Conservation (phyloP, 192 early-diverging fungal species). For the Linnemannia schmuckeri region DNA sequence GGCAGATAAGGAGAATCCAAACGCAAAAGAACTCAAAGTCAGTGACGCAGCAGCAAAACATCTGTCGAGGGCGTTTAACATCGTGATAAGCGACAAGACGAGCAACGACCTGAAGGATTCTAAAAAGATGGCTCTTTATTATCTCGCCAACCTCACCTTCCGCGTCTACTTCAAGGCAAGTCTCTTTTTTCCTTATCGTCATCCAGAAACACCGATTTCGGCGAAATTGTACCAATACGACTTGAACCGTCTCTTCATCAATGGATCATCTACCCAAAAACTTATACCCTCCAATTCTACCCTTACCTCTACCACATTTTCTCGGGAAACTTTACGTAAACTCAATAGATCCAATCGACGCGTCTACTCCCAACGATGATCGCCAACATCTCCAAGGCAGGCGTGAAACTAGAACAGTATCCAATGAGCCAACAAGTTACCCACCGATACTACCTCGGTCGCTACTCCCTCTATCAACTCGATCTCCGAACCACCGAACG, state of each 20-base stretch:
- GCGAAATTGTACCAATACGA: background rate
- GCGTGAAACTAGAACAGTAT: slow-evolving; percentile 43
- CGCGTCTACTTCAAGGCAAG: slow-evolving; percentile 64
- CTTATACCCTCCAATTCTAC: background rate
- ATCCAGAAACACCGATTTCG: background rate
- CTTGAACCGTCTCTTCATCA: background rate
- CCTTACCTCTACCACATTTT: background rate
- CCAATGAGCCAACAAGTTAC: slow-evolving; percentile 65
- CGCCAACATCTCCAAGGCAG: slow-evolving; percentile 52
- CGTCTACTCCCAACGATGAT: slow-evolving; percentile 62
- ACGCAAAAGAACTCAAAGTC: slow-evolving; percentile 35
- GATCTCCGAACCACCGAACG: slow-evolving; percentile 54
- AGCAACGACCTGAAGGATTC: slow-evolving; percentile 38
- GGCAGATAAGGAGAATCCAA: slow-evolving; percentile 27
- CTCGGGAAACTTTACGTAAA: background rate
- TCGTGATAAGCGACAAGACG: slow-evolving; percentile 58
- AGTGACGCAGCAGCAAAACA: slow-evolving; percentile 50
- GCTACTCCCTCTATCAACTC: slow-evolving; percentile 59
- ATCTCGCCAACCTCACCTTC: slow-evolving; percentile 62
- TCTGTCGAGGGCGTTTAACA: slow-evolving; percentile 59
- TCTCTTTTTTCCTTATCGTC: background rate
- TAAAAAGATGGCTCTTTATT: slow-evolving; percentile 57
- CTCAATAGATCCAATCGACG: slow-evolving; percentile 50
- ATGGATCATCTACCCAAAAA: background rate
- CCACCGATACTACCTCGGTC: slow-evolving; percentile 61